Evolutionary conservation across 441 rosid species (phyloP), one percentile per base, ranked within the genome.

Genomic region (Croton setiger): DNA sequence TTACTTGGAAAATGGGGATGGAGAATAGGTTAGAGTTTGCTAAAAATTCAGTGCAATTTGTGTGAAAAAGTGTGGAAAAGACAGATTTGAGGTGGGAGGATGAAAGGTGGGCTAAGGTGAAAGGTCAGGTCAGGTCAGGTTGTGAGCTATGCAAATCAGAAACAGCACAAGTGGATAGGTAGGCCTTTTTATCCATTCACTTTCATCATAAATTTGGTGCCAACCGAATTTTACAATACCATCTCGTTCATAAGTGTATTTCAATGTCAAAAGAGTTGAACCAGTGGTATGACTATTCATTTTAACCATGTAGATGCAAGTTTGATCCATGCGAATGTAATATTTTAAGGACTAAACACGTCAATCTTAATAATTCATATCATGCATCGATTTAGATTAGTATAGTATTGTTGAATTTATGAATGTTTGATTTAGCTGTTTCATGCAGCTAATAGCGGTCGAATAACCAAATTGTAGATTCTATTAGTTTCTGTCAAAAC

Each of bases 121-220:
- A 64, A 49, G 64, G 23, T 56, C 27, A 4, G 54, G 10, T 21
- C 39, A 49, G 64, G 62, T 48, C 18, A 55, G 44, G 10, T 15
- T 44, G 64, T 43, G 61, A 67, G 75, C 49, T 13, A 60, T 58
- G 78, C 71, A 64, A 27, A 63, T 67, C 11, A 45, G 72, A 52
- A 67, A 60, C 3, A 31, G 75, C 15, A 69, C 18, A 27, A 75
- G 79, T 76, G 85, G 88, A 80, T 75, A 79, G 72, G 65, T 27
- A 27, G 31, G 31, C 31, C 31, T 27, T 64, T 72, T 58, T 72
- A 60, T 71, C 69, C 66, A 66, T 73, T 69, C 65, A 68, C 66
- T 59, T 21, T 48, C 64, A 70, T 39, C 43, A 39, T 39, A 4
- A 49, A 66, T 75, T 79, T 84, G 88, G 87, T 85, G 88, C 85